phyloP scores from a whole-genome alignment of 2,329 filamentous ascomycete genomes.

The Nothophoma quercina region DNA sequence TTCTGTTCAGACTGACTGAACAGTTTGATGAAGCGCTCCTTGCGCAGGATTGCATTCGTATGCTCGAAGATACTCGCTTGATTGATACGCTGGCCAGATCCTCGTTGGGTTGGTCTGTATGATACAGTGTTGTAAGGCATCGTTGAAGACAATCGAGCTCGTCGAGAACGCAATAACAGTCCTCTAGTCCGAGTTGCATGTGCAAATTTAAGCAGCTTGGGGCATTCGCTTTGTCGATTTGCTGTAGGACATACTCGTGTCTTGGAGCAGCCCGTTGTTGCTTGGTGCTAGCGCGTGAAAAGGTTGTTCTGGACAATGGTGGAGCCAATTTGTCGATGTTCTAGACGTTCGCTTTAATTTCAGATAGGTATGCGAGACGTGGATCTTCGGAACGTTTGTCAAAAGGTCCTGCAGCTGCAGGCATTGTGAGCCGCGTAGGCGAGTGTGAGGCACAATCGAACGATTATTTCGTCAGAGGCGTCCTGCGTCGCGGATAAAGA shows the following conservation, averaged over 20 bases:
- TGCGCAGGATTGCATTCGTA: too few species aligned
- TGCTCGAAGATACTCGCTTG: too few species aligned
- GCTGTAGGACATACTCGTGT: neutral
- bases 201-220: neutral
- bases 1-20: too few species aligned
- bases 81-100: too few species aligned
- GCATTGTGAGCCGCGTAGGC: neutral
- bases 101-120: too few species aligned
- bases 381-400: conserved; percentile 2
- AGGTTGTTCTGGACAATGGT: neutral
- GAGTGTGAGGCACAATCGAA: conserved; percentile 1
- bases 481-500: neutral
- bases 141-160: too few species aligned
- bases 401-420: conserved; percentile 4
- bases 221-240: neutral
- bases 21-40: too few species aligned
- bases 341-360: conserved; percentile 4
- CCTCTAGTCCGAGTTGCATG: neutral
- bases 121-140: too few species aligned
- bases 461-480: conserved; percentile 14
- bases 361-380: conserved; percentile 4
- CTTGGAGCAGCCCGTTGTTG: neutral
- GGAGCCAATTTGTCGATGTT: neutral
- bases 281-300: neutral
- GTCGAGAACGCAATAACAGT: too few species aligned